Evolutionary conservation across 768 basidiomycete species (phyloP), one percentile per base, ranked within the genome.

Genomic region (Boletus subcaerulescens): DNA sequence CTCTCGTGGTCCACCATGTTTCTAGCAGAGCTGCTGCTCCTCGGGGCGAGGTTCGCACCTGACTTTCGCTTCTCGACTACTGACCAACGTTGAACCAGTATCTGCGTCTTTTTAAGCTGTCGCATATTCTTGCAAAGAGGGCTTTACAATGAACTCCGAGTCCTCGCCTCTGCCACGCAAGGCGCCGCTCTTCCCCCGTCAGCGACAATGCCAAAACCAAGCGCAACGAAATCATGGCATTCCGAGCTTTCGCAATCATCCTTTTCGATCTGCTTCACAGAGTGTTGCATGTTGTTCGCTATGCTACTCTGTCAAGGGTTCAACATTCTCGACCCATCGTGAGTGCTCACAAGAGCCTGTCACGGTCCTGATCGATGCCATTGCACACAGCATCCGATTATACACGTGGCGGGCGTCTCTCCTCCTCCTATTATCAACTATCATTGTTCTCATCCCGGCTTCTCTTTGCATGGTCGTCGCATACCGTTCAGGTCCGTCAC

Each of bases 261-360:
- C 8, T 92, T 93, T 61, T 80, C 88, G 0, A 70, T 83, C 32
- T 86, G 84, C 61, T 89, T 92, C 66, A 80, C 86, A 2, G 91
- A 92, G 70, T 82, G 85, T 48, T 86, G 84, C 57, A 80, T 82
- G 61, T 72, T 93, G 55, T 92, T 92, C 62, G 58, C 83, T 13
- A 74, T 93, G 52, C 73, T 93, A 6, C 80, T 92, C 70, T 77
- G 81, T n/a, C 91, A 93, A 70, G 86, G 79, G 3, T 49, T 83
- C 45, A 73, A 77, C 39, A 41, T 84, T 1, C 74, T 91, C 36
- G 73, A 79, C 35, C 64, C 83, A 12, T 67, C 70, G 88, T 90
- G 45, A 54, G 85, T 76, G 22, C 32, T 44, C 29, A 5, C 43
- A 53, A 11, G n/a, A 7, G 3, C 22, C 43, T 42, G 44, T 57